Evolutionary conservation across 192 early-diverging fungal species (phyloP), one percentile per base, ranked within the genome.

Genomic region (Dispira simplex): DNA sequence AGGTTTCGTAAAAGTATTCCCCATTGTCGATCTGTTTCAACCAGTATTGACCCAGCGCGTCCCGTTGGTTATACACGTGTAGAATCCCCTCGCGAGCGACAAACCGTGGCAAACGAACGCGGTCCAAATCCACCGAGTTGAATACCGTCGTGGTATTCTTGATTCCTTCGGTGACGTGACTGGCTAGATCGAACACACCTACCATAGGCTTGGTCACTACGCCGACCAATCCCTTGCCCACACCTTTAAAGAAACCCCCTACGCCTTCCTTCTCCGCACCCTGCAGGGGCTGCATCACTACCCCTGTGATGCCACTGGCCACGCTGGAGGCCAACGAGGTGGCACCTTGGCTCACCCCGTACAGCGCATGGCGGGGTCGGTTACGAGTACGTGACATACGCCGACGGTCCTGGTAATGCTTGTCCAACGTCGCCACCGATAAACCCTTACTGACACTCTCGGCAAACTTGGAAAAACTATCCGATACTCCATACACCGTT

Each of bases 361-460:
- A 86, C 3, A 91, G 74, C 6, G 90, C 91, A 72, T 98, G 93
- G 54, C 84, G 85, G 26, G 96, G 96, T 11, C 85, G 79, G 71
- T 98, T 96, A 59, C 93, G 71, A 6, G 83, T 84, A 62, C 83
- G 84, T 28, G 77, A 75, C 66, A 95, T 77, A 23, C 90, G 81
- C 64, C 95, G 74, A 21, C 85, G 79, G 48, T 90, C 83, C 76
- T 95, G 93, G 71, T 87, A 98, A 49, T 82, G 71, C 65, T 82
- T 85, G 70, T 99, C 97, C 82, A 99, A 75, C 0, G 97, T 97
- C 44, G 93, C 94, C 14, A 89, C 90, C 0, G 97, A 88, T 32
- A 98, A 70, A 44, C 95, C 97, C 80, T 99, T 99, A 66, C 93
- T 89, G 47, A 99, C 81, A 66, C 90, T 93, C 66, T 91, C 97